These are phyloP conservation scores for Xylariaceae sp. DNA, from an alignment of 2,329 filamentous ascomycete genomes.

Conservation along the genomic window DNA sequence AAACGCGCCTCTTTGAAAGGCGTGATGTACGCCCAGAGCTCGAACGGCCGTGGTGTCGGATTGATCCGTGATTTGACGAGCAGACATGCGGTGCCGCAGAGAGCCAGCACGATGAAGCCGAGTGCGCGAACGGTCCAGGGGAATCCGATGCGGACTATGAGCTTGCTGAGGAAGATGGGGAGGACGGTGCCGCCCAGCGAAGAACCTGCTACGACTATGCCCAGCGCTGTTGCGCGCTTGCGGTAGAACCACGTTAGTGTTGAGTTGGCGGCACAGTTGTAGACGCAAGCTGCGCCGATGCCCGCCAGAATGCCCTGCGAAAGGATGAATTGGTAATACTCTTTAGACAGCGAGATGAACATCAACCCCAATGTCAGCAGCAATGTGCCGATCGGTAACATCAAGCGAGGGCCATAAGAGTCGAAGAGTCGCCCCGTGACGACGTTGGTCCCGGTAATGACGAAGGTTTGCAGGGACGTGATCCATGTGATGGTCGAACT, in stretches of 20 bases:
- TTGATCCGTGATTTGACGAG: slow-evolving; percentile 37
- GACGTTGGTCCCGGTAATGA: slow-evolving; percentile 44
- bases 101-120: slow-evolving; percentile 36
- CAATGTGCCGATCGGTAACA: slow-evolving; percentile 51
- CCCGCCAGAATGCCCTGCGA: slow-evolving; percentile 35
- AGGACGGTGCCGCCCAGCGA: slow-evolving; percentile 53
- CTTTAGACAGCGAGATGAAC: slow-evolving; percentile 51
- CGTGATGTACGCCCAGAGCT: slow-evolving; percentile 44
- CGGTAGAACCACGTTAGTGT: slow-evolving; percentile 15
- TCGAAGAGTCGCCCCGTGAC: slow-evolving; percentile 19
- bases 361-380: slow-evolving; percentile 58
- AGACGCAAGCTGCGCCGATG: slow-evolving; percentile 28
- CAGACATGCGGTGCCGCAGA: slow-evolving; percentile 30
- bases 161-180: slow-evolving; percentile 54
- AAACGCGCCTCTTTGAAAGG: slow-evolving; percentile 42
- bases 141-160: slow-evolving; percentile 41
- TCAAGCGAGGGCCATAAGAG: slow-evolving; percentile 21
- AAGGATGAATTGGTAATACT: slow-evolving; percentile 42
- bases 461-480: slow-evolving; percentile 48
- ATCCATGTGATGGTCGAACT: slow-evolving; percentile 57
- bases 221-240: slow-evolving; percentile 14
- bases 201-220: slow-evolving; percentile 41
- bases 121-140: slow-evolving; percentile 39
- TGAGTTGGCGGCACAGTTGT: slow-evolving; percentile 19
- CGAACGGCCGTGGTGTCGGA: slow-evolving; percentile 39